Evolutionary conservation across 1,284 basidiomycete genomes (phyloP), one percentile per base, ranked within the genome.

Genomic region (Sphaerobolus stellatus): DNA sequence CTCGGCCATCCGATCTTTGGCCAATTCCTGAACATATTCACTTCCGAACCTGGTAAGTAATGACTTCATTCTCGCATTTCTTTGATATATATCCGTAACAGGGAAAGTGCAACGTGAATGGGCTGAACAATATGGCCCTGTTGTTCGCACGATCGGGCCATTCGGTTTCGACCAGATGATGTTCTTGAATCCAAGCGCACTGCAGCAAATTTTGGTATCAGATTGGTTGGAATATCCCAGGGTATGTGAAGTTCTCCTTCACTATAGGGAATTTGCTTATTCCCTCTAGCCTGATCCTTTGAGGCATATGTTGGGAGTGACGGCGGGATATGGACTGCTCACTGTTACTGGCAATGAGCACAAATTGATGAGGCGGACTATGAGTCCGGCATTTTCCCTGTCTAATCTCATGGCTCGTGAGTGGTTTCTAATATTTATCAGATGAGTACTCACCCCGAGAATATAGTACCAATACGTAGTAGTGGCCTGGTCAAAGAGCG

Each of bases 341-440:
- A 78, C 77, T 1, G 71, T 74, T 1, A 76, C 75, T 4, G 76
- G 75, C 11, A 71, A 75, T 49, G 75, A 75, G 41, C 77, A 79
- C 59, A 75, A 71, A 55, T 70, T 70, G 52, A 77, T 79, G 75
- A 70, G 77, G 20, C 75, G 71, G 57, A 69, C 68, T 2, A 76
- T 79, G 75, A 78, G 77, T 57, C 77, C 76, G 3, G 77, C 77
- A 0, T 79, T 79, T 58, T 76, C 76, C 0, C 65, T 78, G 30
- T 62, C 70, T 1, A 77, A 73, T 56, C 66, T 79, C 30, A 72
- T 71, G 56, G 70, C 74, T 52, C 76, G 76, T 78, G 57, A 50
- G 77, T 72, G 18, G 28, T 44, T 14, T 43, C 18, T 34, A 11
- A 11, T n/a, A 11, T n/a, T 11, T 36, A n/a, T 36, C n/a, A n/a